A percentile compares a stretch with the other conserved stretches of the same genome.
These are phyloP conservation scores for Ceriops tagal DNA, from an alignment of 345 rosid genomes.

Conservation along the genomic window DNA sequence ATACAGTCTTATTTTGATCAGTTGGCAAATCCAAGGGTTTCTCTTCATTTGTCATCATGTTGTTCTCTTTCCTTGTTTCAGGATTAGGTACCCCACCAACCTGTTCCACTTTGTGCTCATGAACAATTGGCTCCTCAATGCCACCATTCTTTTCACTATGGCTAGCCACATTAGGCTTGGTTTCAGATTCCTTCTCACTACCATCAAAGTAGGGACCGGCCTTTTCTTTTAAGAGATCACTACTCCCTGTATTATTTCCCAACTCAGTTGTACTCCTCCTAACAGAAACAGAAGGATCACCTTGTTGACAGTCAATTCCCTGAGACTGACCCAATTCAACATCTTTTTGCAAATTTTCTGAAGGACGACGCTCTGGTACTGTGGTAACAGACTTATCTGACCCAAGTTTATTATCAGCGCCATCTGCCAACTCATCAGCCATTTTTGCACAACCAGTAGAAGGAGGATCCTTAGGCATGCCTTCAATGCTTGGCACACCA, in stretches of 20 bases:
- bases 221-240: conserved; percentile 38
- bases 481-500: conserved; percentile 35
- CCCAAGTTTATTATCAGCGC: conserved; percentile 28
- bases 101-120: conserved; percentile 36
- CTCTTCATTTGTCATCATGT: conserved; percentile 41
- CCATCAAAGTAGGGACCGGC: conserved; percentile 29
- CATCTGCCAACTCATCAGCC: conserved; percentile 37
- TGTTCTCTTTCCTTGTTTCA: conserved; percentile 36
- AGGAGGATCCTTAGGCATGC: conserved; percentile 29
- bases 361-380: conserved; percentile 37
- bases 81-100: conserved; percentile 32
- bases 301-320: conserved; percentile 27
- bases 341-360: conserved; percentile 37
- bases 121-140: conserved; percentile 31
- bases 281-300: conserved; percentile 32
- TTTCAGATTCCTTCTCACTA: conserved; percentile 38
- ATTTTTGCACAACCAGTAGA: conserved; percentile 41
- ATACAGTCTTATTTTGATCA: conserved; percentile 42
- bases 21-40: conserved; percentile 34
- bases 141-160: conserved; percentile 32
- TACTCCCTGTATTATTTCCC: conserved; percentile 37
- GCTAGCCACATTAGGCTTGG: conserved; percentile 19
- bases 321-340: conserved; percentile 37
- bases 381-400: conserved; percentile 34
- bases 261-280: conserved; percentile 35